phyloP scores from a whole-genome alignment of 2,329 filamentous ascomycete genomes.

The Lasiodiplodia citricola region DNA sequence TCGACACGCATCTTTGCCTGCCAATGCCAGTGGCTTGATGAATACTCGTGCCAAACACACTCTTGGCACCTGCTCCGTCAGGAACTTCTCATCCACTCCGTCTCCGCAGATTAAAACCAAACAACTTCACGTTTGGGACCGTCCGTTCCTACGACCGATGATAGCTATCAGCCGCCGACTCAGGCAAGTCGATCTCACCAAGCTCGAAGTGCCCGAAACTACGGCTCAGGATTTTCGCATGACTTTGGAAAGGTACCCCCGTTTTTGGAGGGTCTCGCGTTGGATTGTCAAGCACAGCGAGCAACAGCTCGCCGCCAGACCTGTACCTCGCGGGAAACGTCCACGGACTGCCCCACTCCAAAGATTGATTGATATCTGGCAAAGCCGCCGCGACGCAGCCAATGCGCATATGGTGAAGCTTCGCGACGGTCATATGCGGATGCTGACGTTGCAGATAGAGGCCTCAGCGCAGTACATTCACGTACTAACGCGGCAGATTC shows the following conservation, averaged over 20 bases:
- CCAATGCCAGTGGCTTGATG: background rate
- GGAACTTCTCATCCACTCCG: background rate
- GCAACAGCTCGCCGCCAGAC: background rate
- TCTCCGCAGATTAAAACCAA: background rate
- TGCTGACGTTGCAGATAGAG: background rate
- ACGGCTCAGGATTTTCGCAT: background rate
- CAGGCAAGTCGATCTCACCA: background rate
- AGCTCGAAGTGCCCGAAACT: no score
- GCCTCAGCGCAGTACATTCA: background rate
- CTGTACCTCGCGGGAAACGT: background rate
- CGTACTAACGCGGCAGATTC: background rate
- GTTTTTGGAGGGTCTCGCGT: background rate
- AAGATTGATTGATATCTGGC: background rate
- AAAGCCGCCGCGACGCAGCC: background rate
- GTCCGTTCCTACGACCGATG: background rate
- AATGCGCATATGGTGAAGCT: background rate
- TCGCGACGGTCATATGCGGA: background rate
- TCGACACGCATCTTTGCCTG: background rate
- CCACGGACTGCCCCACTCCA: background rate
- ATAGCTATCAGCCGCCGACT: background rate
- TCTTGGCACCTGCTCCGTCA: background rate
- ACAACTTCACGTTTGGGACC: background rate
- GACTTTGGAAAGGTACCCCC: background rate
- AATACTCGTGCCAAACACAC: background rate
- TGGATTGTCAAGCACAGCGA: background rate